phyloP scores from a whole-genome alignment of 2,329 filamentous ascomycete species.

The Teratosphaeria pseudoeucalypti region DNA sequence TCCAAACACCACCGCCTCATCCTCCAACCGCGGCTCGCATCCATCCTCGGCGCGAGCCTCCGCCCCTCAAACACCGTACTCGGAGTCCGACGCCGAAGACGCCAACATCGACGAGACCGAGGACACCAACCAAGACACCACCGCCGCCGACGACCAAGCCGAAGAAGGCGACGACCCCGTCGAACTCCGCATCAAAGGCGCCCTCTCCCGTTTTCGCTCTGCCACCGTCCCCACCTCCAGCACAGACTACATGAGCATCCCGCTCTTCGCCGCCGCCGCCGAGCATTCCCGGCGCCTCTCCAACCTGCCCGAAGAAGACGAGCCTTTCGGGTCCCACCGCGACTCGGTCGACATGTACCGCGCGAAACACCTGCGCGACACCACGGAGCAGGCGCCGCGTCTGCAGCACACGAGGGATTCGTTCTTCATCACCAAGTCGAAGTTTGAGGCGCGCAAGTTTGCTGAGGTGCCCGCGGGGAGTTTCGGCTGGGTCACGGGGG shows the following conservation, averaged over 20 bases:
- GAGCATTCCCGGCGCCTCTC: constrained; percentile 8
- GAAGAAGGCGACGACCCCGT: constrained; percentile 1
- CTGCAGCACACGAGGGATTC: constrained; percentile 18
- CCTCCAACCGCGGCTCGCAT: constrained; percentile 9
- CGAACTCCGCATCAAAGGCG: constrained; percentile 3
- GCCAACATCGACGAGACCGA: neutral
- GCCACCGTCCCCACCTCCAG: neutral
- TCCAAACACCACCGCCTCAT: constrained; percentile 17
- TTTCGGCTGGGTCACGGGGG: constrained; percentile 12
- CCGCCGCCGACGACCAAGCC: neutral
- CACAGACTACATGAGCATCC: constrained; percentile 2
- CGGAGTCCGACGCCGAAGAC: neutral
- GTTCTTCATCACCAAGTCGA: constrained; percentile 17
- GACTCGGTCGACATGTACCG: constrained; percentile 19
- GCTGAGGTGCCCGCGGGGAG: neutral
- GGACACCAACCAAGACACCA: neutral
- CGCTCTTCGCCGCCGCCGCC: neutral
- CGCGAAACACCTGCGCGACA: constrained; percentile 2
- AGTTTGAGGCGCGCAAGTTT: constrained; percentile 11
- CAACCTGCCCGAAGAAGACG: constrained; percentile 13
- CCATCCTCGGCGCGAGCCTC: constrained; percentile 2
- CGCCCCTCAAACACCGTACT: constrained; percentile 5
- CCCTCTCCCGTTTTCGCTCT: constrained; percentile 1
- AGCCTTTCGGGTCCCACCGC: constrained; percentile 15
- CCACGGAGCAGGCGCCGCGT: constrained; percentile 4